phyloP scores from a whole-genome alignment of 1,139 yeast species.

The Schizosaccharomyces versatilis region DNA sequence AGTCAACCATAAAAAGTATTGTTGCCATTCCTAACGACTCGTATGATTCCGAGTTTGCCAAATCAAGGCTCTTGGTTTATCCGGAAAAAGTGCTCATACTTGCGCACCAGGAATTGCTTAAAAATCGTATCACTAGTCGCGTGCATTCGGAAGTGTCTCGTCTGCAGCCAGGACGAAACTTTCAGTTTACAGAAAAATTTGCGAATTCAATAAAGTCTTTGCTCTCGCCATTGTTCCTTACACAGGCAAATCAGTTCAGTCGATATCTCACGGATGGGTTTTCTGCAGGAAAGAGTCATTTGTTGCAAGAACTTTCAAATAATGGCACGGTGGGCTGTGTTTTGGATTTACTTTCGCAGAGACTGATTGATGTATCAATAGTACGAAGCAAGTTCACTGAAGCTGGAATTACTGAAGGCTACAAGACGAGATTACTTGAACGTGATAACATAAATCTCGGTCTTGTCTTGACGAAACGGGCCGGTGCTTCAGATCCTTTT shows the following conservation, averaged over 20 bases:
- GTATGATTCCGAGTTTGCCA: neutral
- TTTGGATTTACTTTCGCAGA: neutral
- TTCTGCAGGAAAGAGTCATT: neutral
- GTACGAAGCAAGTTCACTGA: neutral
- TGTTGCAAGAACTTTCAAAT: neutral
- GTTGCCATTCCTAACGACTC: neutral
- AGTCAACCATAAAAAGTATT: neutral
- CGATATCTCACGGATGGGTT: neutral
- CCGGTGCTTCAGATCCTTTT: neutral
- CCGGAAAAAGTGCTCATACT: neutral
- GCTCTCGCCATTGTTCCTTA: neutral
- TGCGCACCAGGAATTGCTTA: neutral
- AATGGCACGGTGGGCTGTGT: neutral
- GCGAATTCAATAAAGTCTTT: neutral
- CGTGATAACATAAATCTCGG: neutral
- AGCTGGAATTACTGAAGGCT: neutral
- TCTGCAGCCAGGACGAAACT: neutral
- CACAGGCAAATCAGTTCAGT: neutral
- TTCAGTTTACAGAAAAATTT: slow-evolving; percentile 1
- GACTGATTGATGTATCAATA: neutral
- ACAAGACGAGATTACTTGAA: neutral
- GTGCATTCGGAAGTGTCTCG: neutral
- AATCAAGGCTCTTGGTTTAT: neutral
- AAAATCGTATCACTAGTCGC: neutral
- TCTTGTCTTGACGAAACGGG: neutral